These are phyloP conservation scores for Candida sojae DNA, from an alignment of 1,139 yeast species.

Conservation along the genomic window DNA sequence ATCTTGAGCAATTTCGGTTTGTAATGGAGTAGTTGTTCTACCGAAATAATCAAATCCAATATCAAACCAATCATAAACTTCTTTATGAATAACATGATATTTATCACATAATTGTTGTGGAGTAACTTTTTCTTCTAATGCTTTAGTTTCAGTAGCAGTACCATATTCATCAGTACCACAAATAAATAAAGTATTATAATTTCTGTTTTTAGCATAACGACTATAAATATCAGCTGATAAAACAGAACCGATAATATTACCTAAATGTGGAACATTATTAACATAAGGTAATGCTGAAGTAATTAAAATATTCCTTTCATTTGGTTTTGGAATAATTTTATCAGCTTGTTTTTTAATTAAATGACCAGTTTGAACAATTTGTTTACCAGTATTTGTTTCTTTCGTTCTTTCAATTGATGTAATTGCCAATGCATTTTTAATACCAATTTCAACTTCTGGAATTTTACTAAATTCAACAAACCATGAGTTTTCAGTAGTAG, in stretches of 20 bases:
- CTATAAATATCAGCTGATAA: constrained; percentile 93
- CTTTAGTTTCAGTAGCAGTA: constrained; percentile 98
- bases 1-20: constrained; percentile 95
- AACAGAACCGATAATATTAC: constrained; percentile 94
- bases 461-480: constrained; percentile 37
- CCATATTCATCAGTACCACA: constrained; percentile 99
- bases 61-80: constrained; percentile 95
- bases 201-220: constrained; percentile 86
- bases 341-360: constrained; percentile 37
- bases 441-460: constrained; percentile 38
- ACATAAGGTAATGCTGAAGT: constrained; percentile 98
- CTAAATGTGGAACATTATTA: constrained; percentile 96
- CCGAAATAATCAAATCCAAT: constrained; percentile 95
- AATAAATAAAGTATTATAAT: constrained; percentile 78
- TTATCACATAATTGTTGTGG: constrained; percentile 90
- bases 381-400: constrained; percentile 59
- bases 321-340: constrained; percentile 56
- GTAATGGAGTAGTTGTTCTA: constrained; percentile 88
- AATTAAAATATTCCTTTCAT: constrained; percentile 78
- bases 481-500: constrained; percentile 34
- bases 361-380: constrained; percentile 44
- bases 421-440: constrained; percentile 36
- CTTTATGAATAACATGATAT: constrained; percentile 81
- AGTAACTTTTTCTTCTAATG: constrained; percentile 86
- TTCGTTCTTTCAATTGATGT: constrained; percentile 48